A percentile compares a stretch with the other conserved stretches of the same genome.
Conservation (phyloP, 2,329 filamentous ascomycete species). For the Microsporum audouinii region DNA sequence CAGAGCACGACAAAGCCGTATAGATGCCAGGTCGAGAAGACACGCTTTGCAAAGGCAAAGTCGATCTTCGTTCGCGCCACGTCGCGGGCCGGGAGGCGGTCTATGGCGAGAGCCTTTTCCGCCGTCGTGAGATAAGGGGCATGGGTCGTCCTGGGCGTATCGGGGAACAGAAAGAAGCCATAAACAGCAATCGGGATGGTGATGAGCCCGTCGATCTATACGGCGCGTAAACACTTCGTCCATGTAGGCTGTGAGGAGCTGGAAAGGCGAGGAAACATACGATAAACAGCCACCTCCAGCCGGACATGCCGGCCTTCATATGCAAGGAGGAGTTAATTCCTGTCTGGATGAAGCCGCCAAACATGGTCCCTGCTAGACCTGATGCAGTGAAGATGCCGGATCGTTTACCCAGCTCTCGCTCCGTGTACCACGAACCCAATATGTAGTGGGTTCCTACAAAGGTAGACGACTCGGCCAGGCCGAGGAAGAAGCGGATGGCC, state of each 20-base stretch:
- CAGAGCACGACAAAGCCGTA: constrained; percentile 30
- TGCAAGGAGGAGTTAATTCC: constrained; percentile 25
- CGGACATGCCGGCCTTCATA: constrained; percentile 20
- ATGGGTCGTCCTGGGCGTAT: constrained; percentile 27
- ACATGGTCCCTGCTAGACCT: constrained; percentile 27
- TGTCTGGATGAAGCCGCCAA: constrained; percentile 28
- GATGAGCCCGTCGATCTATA: constrained; percentile 29
- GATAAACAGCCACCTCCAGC: constrained; percentile 31
- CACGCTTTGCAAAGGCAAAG: constrained; percentile 20
- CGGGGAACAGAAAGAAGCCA: constrained; percentile 34
- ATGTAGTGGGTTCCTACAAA: constrained; percentile 30
- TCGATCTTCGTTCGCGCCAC: constrained; percentile 17
- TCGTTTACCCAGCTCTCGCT: constrained; percentile 30
- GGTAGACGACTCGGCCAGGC: constrained; percentile 23
- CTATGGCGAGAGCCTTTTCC: constrained; percentile 24
- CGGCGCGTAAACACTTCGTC: not conserved
- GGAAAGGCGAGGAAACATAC: constrained; percentile 12
- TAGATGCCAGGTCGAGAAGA: constrained; percentile 28
- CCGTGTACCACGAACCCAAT: constrained; percentile 35
- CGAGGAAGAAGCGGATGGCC: constrained; percentile 30
- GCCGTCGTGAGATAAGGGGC: constrained; percentile 25
- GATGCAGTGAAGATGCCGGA: constrained; percentile 27
- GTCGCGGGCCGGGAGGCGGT: constrained; percentile 20
- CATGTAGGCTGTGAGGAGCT: not conserved
- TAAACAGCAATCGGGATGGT: constrained; percentile 35